Conservation (phyloP, 2,329 filamentous ascomycete genomes). For the Ascochyta lentis region DNA sequence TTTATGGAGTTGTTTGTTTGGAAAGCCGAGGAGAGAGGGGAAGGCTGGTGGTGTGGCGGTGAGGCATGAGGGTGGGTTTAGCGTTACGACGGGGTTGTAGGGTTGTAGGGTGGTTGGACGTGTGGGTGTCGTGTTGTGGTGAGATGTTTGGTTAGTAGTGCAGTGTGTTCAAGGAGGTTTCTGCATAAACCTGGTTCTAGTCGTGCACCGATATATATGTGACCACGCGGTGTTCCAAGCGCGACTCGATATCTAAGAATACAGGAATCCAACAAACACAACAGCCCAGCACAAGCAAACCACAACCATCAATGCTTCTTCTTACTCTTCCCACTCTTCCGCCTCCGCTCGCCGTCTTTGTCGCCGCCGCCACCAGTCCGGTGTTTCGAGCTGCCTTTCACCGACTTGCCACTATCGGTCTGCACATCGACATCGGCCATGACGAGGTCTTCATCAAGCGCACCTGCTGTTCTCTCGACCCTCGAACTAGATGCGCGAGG, state of each 20-base stretch:
- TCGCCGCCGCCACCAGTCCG: conserved; percentile 23
- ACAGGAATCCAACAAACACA: neutral
- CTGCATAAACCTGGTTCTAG: too few relatives aligned
- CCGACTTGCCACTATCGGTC: conserved; percentile 24
- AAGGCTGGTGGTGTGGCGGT: neutral
- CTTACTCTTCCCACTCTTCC: conserved; percentile 32
- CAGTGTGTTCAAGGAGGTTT: too few relatives aligned
- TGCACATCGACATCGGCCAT: conserved; percentile 28
- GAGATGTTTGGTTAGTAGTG: neutral
- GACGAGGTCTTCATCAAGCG: conserved; percentile 13
- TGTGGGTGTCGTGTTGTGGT: neutral
- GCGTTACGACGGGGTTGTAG: conserved; percentile 37
- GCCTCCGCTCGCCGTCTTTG: conserved; percentile 36
- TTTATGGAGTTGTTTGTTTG: conserved; percentile 89
- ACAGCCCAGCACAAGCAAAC: neutral
- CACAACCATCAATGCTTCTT: neutral
- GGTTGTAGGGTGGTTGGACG: conserved; percentile 54
- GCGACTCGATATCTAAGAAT: neutral
- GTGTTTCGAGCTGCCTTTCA: conserved; percentile 23
- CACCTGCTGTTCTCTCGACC: conserved; percentile 17
- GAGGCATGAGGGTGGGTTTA: neutral
- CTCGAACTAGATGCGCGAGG: conserved; percentile 18
- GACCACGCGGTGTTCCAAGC: too few relatives aligned
- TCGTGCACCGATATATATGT: too few relatives aligned
- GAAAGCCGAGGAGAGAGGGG: conserved; percentile 49